Evolutionary conservation across 768 basidiomycete species (phyloP).

Genomic region (Phanerochaete sordida): DNA sequence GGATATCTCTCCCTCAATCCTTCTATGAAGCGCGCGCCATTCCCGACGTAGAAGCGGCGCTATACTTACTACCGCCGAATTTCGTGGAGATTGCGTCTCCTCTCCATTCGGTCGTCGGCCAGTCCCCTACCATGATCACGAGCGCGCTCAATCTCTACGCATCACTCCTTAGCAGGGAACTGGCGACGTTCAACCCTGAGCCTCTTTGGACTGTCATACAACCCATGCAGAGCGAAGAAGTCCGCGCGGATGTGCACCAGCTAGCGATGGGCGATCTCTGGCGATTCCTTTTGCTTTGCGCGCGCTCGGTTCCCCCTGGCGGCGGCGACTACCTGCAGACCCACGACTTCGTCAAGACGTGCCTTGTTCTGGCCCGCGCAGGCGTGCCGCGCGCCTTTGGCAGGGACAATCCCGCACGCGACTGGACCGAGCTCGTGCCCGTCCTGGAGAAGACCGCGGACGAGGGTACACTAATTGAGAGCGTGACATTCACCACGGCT

Average conservation of each 20-base stretch:
- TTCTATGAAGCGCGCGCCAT: too few relatives aligned
- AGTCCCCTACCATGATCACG: too few relatives aligned
- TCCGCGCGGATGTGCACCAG: not conserved
- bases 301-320: not conserved
- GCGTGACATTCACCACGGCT: not conserved
- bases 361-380: not conserved
- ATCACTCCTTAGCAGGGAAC: too few relatives aligned
- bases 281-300: not conserved
- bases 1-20: too few relatives aligned
- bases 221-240: not conserved
- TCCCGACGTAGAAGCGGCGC: too few relatives aligned
- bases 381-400: not conserved
- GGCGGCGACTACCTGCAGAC: not conserved
- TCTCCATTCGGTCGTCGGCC: too few relatives aligned
- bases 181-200: too few relatives aligned
- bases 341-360: not conserved
- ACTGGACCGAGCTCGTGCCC: not conserved
- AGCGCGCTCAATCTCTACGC: too few relatives aligned
- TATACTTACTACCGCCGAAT: too few relatives aligned
- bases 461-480: not conserved
- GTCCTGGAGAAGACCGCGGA: not conserved
- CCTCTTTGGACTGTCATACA: not conserved
- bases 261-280: not conserved
- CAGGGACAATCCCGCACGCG: not conserved
- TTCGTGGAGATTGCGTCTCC: too few relatives aligned